A percentile compares a stretch with the other conserved stretches of the same genome.
phyloP scores from a whole-genome alignment of 495 filamentous ascomycete species.

The Xylaria telfairii region DNA sequence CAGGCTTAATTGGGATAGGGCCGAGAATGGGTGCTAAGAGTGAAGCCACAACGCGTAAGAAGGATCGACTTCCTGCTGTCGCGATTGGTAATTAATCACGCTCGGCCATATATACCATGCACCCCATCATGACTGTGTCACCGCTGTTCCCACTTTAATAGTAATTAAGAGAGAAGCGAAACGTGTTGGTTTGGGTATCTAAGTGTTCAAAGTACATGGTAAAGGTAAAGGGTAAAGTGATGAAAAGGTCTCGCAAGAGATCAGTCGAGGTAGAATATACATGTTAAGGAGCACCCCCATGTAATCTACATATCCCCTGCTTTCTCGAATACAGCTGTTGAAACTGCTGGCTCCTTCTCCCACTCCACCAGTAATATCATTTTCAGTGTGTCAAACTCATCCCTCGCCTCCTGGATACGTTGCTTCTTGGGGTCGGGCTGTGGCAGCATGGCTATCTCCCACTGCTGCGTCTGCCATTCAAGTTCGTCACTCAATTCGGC shows the following conservation, averaged over 20 bases:
- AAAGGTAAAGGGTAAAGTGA: no score
- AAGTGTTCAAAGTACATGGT: not conserved
- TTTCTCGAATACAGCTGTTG: constrained; percentile 39
- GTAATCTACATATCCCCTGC: constrained; percentile 26
- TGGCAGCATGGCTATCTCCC: constrained; percentile 23
- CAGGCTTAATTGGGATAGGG: not conserved
- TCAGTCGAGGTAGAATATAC: not conserved
- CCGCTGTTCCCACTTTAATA: not conserved
- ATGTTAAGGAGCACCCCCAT: constrained; percentile 31
- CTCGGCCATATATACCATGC: not conserved
- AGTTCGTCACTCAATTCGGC: constrained; percentile 24
- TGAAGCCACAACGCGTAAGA: not conserved
- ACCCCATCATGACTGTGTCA: not conserved
- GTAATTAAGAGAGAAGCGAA: not conserved
- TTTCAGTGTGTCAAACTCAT: constrained; percentile 38
- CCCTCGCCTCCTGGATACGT: constrained; percentile 36
- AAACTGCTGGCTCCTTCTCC: constrained; percentile 35
- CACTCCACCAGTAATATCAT: constrained; percentile 36
- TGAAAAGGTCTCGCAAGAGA: not conserved
- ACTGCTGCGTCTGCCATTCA: constrained; percentile 26
- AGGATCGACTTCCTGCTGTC: not conserved
- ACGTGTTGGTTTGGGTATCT: constrained; percentile 14
- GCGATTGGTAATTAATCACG: not conserved
- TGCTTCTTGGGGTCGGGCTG: constrained; percentile 32
- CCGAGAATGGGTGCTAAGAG: not conserved